Conservation (phyloP, 1,284 basidiomycete species). For the Amylostereum chailletii region DNA sequence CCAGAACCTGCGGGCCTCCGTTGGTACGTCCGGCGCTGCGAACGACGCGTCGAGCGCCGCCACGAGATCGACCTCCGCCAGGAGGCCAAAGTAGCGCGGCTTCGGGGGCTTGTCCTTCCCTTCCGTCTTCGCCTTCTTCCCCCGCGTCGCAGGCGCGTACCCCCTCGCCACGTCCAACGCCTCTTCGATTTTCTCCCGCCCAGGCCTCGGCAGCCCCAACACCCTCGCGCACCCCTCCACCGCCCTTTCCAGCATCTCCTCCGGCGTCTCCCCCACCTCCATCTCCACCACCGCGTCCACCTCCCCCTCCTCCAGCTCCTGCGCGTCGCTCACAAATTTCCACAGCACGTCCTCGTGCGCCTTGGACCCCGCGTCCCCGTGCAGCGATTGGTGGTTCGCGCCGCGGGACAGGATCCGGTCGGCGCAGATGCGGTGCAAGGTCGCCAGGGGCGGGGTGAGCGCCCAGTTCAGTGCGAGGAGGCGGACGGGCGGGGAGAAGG, state of each 20-base stretch:
- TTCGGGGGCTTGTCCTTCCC: constrained; percentile 22
- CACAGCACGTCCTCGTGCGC: constrained; percentile 78
- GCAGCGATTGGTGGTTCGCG: constrained; percentile 77
- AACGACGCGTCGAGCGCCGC: constrained; percentile 33
- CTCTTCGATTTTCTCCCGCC: constrained; percentile 44
- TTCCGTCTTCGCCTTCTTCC: constrained; percentile 27
- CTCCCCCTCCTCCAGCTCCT: constrained; percentile 58
- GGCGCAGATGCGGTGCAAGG: constrained; percentile 65
- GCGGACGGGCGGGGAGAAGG: constrained; percentile 43
- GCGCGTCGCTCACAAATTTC: constrained; percentile 63
- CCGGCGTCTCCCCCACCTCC: constrained; percentile 44
- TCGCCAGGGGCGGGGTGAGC: constrained; percentile 42
- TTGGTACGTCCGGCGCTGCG: constrained; percentile 18
- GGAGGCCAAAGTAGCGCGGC: constrained; percentile 69
- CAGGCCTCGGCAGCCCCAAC: constrained; percentile 45
- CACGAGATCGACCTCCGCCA: constrained; percentile 63
- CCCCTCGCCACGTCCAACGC: constrained; percentile 47
- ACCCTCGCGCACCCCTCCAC: constrained; percentile 48
- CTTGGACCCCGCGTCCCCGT: constrained; percentile 41
- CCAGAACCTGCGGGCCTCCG: constrained; percentile 39
- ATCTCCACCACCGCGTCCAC: constrained; percentile 67
- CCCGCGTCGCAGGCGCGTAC: constrained; percentile 33
- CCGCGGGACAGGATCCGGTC: constrained; percentile 72
- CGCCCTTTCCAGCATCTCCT: constrained; percentile 48
- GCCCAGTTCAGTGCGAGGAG: constrained; percentile 79